Evolutionary conservation across 768 basidiomycete genomes (phyloP).

Genomic region (Leccinum incarnatum): DNA sequence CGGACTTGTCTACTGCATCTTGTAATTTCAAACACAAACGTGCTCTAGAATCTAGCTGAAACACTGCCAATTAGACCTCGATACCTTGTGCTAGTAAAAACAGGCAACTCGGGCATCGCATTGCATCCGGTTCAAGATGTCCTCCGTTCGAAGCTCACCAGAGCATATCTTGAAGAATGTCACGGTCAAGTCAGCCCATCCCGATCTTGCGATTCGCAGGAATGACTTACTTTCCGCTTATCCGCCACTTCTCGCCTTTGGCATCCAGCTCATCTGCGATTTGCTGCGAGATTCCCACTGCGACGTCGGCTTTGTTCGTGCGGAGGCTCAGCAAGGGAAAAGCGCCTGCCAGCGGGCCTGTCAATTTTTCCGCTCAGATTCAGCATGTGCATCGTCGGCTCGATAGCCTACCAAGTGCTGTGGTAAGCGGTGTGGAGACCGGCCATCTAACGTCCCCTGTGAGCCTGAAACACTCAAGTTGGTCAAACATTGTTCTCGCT

Average conservation of each 20-base stretch:
- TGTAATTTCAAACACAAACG: background rate
- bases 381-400: background rate
- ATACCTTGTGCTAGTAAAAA: background rate
- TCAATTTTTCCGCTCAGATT: slow-evolving; percentile 5
- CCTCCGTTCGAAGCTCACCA: slow-evolving; percentile 31
- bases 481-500: slow-evolving; percentile 1
- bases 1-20: background rate
- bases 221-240: slow-evolving; percentile 65
- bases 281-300: slow-evolving; percentile 70
- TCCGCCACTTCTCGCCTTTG: slow-evolving; percentile 69
- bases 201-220: background rate
- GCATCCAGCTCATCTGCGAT: slow-evolving; percentile 66
- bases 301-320: slow-evolving; percentile 95
- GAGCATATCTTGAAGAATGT: slow-evolving; percentile 23
- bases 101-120: background rate
- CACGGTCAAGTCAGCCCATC: background rate
- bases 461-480: slow-evolving; percentile 48
- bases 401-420: slow-evolving; percentile 58
- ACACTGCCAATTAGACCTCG: background rate
- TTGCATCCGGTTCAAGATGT: background rate
- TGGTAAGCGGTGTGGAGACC: slow-evolving; percentile 67
- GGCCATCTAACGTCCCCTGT: slow-evolving; percentile 91
- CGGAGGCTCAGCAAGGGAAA: slow-evolving; percentile 84
- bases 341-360: slow-evolving; percentile 74
- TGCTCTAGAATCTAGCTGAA: background rate